phyloP scores from a whole-genome alignment of 129 eudicot species.

The Flaveria linearis region DNA sequence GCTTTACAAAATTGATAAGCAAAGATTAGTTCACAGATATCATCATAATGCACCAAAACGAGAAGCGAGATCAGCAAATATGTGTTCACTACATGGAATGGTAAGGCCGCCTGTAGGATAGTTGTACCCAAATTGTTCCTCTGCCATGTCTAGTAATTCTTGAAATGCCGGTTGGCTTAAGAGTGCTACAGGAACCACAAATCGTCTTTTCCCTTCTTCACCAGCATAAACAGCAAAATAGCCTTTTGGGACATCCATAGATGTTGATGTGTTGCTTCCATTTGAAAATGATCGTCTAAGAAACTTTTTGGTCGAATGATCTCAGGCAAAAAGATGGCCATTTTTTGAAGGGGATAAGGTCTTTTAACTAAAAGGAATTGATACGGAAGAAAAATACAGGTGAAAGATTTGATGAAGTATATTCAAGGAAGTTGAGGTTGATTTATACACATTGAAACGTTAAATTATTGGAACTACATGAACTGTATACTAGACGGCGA shows the following conservation, averaged over 20 bases:
- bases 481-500: neutral
- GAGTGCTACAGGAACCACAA: neutral
- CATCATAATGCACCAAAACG: too few species aligned
- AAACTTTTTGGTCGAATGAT: neutral
- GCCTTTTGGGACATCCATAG: neutral
- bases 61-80: too few species aligned
- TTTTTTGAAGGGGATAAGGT: neutral
- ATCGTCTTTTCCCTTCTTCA: neutral
- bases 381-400: neutral
- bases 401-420: neutral
- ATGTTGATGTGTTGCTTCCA: neutral
- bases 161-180: neutral
- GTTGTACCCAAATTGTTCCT: neutral
- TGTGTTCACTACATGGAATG: too few species aligned
- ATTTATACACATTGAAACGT: neutral
- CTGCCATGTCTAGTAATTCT: neutral
- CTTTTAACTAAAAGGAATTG: neutral
- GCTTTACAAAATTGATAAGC: too few species aligned
- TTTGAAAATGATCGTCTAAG: constrained; percentile 6
- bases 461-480: neutral
- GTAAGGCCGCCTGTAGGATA: too few species aligned
- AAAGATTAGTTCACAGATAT: too few species aligned
- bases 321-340: neutral
- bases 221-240: neutral
- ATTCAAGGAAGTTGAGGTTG: neutral